Evolutionary conservation across 148 eudicot genomes (phyloP).

Genomic region (Oxyria digyna): DNA sequence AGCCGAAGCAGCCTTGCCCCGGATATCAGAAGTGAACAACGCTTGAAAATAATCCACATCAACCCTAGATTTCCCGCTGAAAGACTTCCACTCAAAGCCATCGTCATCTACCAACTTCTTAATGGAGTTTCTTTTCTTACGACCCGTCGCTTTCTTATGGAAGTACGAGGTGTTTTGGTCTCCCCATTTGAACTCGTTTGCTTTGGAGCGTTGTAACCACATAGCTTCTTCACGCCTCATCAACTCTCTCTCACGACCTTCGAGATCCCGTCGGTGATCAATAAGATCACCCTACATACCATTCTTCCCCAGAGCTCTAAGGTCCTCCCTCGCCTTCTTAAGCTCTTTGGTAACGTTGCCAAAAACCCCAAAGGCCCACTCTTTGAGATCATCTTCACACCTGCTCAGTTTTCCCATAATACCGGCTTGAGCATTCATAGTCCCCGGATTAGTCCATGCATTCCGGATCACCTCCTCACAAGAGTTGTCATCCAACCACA

Average conservation of each 20-base stretch:
- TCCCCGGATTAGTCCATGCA: too few relatives aligned
- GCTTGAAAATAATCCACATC: not conserved
- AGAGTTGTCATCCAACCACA: too few relatives aligned
- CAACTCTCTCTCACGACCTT: not conserved
- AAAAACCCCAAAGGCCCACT: too few relatives aligned
- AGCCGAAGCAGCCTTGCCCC: not conserved
- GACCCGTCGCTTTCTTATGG: not conserved
- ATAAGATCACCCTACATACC: too few relatives aligned
- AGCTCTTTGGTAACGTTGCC: too few relatives aligned
- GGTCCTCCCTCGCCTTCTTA: too few relatives aligned
- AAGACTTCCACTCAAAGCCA: not conserved
- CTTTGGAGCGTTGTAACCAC: not conserved
- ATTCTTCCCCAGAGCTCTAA: too few relatives aligned
- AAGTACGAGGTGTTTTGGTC: not conserved
- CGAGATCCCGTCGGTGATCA: not conserved
- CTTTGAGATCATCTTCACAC: too few relatives aligned
- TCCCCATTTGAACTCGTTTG: not conserved
- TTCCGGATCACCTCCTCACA: too few relatives aligned
- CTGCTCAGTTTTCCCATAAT: too few relatives aligned
- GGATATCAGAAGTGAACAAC: not conserved
- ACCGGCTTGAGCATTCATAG: too few relatives aligned
- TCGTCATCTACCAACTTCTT: not conserved
- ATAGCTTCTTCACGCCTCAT: not conserved
- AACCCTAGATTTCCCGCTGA: not conserved
- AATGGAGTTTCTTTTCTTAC: not conserved